Conservation (phyloP, 495 filamentous ascomycete species). For the Amorphotheca resinae region DNA sequence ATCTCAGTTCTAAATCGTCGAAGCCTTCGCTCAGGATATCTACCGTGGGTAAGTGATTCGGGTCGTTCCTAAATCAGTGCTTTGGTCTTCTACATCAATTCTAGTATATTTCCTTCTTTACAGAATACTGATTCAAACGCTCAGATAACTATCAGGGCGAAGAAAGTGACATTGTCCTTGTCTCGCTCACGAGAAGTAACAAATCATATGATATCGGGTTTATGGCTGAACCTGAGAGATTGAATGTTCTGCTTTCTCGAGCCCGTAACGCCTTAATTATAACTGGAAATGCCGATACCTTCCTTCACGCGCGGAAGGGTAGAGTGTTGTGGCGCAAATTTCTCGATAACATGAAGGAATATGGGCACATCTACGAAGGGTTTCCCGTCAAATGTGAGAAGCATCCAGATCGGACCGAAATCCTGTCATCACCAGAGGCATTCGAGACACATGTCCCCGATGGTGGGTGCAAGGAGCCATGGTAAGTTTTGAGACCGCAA, state of each 20-base stretch:
- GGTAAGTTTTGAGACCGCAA: constrained; percentile 33
- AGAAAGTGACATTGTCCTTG: constrained; percentile 65
- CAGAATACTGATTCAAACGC: neutral
- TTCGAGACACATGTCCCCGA: constrained; percentile 55
- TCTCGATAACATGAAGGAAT: constrained; percentile 40
- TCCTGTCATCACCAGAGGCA: constrained; percentile 35
- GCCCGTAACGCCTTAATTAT: constrained; percentile 57
- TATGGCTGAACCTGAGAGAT: constrained; percentile 51
- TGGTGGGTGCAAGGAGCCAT: constrained; percentile 57
- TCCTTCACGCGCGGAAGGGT: constrained; percentile 50
- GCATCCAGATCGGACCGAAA: constrained; percentile 39
- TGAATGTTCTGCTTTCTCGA: constrained; percentile 64
- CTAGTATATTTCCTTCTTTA: neutral
- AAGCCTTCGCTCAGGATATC: constrained; percentile 47
- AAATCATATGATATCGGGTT: constrained; percentile 54
- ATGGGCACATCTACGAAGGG: constrained; percentile 52
- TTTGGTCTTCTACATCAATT: neutral
- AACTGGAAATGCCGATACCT: constrained; percentile 60
- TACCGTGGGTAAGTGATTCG: constrained; percentile 42
- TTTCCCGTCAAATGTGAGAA: constrained; percentile 56
- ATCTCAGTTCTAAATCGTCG: constrained; percentile 35
- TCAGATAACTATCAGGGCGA: constrained; percentile 74
- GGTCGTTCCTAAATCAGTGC: neutral
- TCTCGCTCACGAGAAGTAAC: constrained; percentile 57
- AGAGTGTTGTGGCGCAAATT: constrained; percentile 43